These are phyloP conservation scores for Gossypium davidsonii DNA, from an alignment of 441 rosid genomes.

Conservation along the genomic window DNA sequence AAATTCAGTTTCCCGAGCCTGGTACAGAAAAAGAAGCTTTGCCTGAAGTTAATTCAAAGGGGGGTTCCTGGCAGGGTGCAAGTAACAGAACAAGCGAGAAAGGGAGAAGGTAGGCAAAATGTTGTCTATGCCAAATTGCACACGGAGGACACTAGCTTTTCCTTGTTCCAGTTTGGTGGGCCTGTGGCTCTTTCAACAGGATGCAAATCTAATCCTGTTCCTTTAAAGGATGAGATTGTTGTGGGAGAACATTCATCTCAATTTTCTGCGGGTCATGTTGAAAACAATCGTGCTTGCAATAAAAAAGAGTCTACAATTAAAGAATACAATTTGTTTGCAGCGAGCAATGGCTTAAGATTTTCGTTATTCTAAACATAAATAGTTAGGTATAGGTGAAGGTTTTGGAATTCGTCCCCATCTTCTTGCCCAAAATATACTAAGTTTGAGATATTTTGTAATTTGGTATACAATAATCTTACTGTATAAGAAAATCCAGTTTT, in stretches of 20 bases:
- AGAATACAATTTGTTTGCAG: constrained; percentile 88
- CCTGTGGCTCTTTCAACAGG: constrained; percentile 62
- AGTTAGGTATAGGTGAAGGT: constrained; percentile 9
- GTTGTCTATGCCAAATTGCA: constrained; percentile 27
- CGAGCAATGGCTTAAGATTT: constrained; percentile 59
- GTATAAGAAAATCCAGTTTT: constrained; percentile 28
- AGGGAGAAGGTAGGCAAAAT: constrained; percentile 26
- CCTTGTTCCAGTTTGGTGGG: constrained; percentile 82
- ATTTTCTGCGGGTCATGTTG: constrained; percentile 39
- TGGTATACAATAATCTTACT: constrained; percentile 40
- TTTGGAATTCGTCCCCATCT: constrained; percentile 31
- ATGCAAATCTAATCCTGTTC: constrained; percentile 32
- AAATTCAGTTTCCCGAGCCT: constrained; percentile 27
- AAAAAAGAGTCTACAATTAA: constrained; percentile 41
- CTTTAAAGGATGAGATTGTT: constrained; percentile 33
- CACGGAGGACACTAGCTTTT: constrained; percentile 42
- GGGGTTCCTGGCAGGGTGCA: constrained; percentile 18
- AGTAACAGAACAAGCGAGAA: constrained; percentile 22
- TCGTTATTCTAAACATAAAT: constrained; percentile 42
- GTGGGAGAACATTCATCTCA: constrained; percentile 40
- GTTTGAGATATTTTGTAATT: constrained; percentile 43
- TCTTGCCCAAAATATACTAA: constrained; percentile 23
- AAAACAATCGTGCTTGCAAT: constrained; percentile 35
- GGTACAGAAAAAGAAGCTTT: constrained; percentile 18
- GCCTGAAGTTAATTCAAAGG: constrained; percentile 30